These are phyloP conservation scores for Metarhizium sp. DNA, from an alignment of 2,329 filamentous ascomycete species.

Conservation along the genomic window DNA sequence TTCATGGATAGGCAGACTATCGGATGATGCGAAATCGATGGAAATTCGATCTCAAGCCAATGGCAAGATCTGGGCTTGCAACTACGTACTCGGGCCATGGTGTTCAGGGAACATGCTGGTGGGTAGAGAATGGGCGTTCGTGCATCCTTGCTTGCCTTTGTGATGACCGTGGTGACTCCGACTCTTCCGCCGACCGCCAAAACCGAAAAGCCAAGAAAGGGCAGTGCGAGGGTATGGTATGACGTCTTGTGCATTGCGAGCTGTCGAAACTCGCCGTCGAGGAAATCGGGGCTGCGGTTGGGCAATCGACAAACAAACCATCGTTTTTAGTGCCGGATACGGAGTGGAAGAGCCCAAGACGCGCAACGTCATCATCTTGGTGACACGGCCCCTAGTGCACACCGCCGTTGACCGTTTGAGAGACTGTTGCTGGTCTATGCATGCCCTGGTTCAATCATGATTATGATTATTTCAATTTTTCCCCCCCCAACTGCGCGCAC, in stretches of 20 bases:
- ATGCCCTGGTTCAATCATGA: too few species aligned
- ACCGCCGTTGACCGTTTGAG: neutral
- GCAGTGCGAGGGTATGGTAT: conserved; percentile 1
- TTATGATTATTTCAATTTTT: too few species aligned
- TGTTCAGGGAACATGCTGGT: neutral
- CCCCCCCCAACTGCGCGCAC: too few species aligned
- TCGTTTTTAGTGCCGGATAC: neutral
- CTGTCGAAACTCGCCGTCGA: conserved; percentile 1
- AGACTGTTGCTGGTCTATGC: neutral
- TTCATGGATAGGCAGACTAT: conserved; percentile 2
- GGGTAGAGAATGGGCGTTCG: neutral
- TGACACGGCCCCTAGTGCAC: neutral
- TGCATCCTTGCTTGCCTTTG: neutral
- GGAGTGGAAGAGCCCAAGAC: too few species aligned
- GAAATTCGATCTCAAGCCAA: neutral
- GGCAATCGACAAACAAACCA: conserved; percentile 8
- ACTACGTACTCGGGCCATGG: neutral
- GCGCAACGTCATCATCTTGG: too few species aligned
- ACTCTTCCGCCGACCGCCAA: conserved; percentile 4
- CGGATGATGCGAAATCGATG: neutral
- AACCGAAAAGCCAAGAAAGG: neutral
- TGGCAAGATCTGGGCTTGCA: neutral
- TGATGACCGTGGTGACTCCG: conserved; percentile 6
- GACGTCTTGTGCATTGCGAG: conserved; percentile 1
- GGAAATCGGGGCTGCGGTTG: conserved; percentile 5